phyloP scores from a whole-genome alignment of 192 early-diverging fungal genomes.

The Backusella psychrophila region DNA sequence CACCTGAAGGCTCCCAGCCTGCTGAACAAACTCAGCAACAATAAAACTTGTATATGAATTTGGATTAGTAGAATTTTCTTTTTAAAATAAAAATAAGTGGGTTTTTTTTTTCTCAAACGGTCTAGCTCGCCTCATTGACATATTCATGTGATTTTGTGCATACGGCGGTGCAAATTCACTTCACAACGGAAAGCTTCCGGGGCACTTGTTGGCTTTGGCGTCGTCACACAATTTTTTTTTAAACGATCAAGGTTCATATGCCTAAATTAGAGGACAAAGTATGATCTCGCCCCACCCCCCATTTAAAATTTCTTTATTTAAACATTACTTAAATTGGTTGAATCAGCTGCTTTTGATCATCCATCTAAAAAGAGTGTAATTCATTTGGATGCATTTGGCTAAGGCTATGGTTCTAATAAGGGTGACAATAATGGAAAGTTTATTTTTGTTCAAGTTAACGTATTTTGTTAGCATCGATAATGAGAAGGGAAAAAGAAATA shows the following conservation, averaged over 20 bases:
- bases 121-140: background rate
- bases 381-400: background rate
- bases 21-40: constrained; percentile 8
- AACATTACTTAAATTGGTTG: background rate
- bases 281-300: constrained; percentile 4
- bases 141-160: constrained; percentile 10
- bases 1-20: background rate
- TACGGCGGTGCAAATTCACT: background rate
- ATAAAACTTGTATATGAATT: background rate
- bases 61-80: background rate
- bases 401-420: background rate
- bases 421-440: background rate
- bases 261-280: constrained; percentile 4
- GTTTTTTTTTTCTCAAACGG: background rate
- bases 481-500: background rate
- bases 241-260: background rate
- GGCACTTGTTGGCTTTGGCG: constrained; percentile 6
- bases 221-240: background rate
- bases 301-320: constrained; percentile 5
- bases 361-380: constrained; percentile 4
- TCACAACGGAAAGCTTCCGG: constrained; percentile 11
- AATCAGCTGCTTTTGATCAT: constrained; percentile 1
- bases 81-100: background rate
- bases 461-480: background rate
- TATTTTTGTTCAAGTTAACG: background rate